Base-by-base conservation (phyloP, 148 eudicot species). In the Rhododendron williamsianum region DNA sequence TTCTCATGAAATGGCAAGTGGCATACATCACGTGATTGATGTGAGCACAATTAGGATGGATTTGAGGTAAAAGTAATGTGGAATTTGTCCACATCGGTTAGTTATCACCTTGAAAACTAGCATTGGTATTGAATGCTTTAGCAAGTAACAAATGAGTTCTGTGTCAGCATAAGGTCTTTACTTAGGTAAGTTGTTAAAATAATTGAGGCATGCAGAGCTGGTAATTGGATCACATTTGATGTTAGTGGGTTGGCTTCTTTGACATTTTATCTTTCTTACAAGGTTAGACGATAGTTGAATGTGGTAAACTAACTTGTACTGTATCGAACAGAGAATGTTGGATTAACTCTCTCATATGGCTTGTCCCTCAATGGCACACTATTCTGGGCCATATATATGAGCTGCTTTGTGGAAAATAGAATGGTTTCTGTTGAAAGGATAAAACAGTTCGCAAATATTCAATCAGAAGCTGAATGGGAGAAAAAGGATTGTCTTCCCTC, bases 391-490 rank as follows among this genome's bases (percentile, higher is more conserved):
- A 81, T 93, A 82, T 95, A 90, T 84, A 88, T 92, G 89, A 95
- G 99, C 83, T 97, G 99, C 90, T 92, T 92, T 77, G 86, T 97
- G 87, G 99, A 97, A 89, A 97, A 97, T 71, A 91, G 87, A 87
- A 92, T 97, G 98, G 98, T 97, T 78, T 94, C 99, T 7, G 99
- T 97, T 77, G 99, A 97, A 88, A 97, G 99, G 85, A 87, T 97
- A 85, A 95, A 95, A 81, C 99, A 97, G 84, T 95, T 95, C 88
- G 87, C 91, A 15, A 88, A 87, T 85, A 92, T 95, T 80, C 92
- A 93, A 79, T 93, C 99, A 41, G 99, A 97, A 90, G 97, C 98
- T 52, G 93, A 92, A 87, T 97, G 98, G 95, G 90, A 81, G 76
- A 92, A 85, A 67, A 89, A 93, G 78, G 95, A 94, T 65, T 83